A percentile compares a stretch with the other conserved stretches of the same genome.
phyloP scores from a whole-genome alignment of 768 basidiomycete genomes.

The Leccinum uliginosum region DNA sequence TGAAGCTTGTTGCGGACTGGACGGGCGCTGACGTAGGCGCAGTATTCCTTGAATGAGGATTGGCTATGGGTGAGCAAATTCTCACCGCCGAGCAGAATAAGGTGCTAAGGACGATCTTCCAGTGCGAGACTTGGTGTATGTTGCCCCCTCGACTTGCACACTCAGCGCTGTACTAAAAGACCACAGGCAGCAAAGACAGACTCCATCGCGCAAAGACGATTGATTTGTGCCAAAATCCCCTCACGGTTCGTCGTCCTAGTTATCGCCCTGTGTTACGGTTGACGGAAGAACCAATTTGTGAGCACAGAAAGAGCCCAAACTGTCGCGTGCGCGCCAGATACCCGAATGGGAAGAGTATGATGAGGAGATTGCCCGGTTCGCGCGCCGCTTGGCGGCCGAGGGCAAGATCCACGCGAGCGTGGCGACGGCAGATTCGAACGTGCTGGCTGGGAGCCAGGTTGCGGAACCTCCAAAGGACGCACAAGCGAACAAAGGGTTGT shows the following conservation, averaged over 20 bases:
- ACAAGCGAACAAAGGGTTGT: not conserved
- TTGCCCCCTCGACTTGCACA: slow-evolving; percentile 6
- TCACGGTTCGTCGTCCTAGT: slow-evolving; percentile 58
- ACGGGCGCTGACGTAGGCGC: slow-evolving; percentile 1
- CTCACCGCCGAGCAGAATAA: not conserved
- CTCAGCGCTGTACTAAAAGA: not conserved
- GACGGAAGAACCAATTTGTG: not conserved
- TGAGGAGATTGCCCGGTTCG: slow-evolving; percentile 80
- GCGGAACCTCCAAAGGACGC: not conserved
- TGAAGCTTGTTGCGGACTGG: slow-evolving; percentile 6
- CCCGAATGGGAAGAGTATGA: slow-evolving; percentile 99
- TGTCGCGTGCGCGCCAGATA: slow-evolving; percentile 87
- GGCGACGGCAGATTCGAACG: slow-evolving; percentile 65
- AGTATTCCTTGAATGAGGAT: slow-evolving; percentile 87
- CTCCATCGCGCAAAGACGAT: slow-evolving; percentile 81
- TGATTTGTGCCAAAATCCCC: slow-evolving; percentile 93
- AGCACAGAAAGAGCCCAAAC: slow-evolving; percentile 91
- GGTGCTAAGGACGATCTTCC: slow-evolving; percentile 3
- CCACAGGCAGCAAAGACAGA: slow-evolving; percentile 74
- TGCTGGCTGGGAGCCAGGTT: slow-evolving; percentile 45
- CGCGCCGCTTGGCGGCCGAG: slow-evolving; percentile 62
- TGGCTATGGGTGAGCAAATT: slow-evolving; percentile 84
- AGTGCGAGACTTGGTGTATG: slow-evolving; percentile 99
- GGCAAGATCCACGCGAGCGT: slow-evolving; percentile 67
- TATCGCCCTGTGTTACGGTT: not conserved